phyloP scores from a whole-genome alignment of 768 basidiomycete genomes.

The Leccinum rimulosum region DNA sequence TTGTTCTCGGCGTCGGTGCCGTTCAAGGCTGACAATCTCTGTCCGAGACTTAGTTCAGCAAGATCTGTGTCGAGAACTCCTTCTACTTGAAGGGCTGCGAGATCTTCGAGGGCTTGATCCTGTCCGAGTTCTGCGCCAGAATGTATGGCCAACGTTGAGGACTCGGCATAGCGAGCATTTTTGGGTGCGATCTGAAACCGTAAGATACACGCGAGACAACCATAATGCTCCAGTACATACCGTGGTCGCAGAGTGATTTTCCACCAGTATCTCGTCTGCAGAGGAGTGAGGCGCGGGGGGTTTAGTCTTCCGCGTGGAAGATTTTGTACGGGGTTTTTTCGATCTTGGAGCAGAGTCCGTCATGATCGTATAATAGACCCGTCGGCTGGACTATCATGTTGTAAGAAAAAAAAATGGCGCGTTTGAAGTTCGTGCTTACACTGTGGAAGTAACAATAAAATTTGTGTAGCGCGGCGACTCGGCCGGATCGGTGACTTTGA shows the following conservation, averaged over 20 bases:
- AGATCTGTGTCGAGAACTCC: slow-evolving; percentile 79
- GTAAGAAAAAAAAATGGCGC: neutral
- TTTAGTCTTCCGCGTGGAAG: slow-evolving; percentile 29
- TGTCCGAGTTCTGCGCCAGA: slow-evolving; percentile 69
- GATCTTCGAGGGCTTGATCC: slow-evolving; percentile 50
- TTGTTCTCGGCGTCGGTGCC: slow-evolving; percentile 42
- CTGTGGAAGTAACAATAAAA: slow-evolving; percentile 5
- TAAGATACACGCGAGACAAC: neutral
- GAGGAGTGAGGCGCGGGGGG: slow-evolving; percentile 1
- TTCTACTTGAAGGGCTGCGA: slow-evolving; percentile 49
- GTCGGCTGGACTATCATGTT: neutral
- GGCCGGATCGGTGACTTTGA: slow-evolving; percentile 17
- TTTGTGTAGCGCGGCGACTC: neutral
- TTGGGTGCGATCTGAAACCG: slow-evolving; percentile 42
- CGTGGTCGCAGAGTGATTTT: slow-evolving; percentile 16
- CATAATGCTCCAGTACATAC: slow-evolving; percentile 13
- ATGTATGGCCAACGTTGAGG: slow-evolving; percentile 55
- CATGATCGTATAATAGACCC: slow-evolving; percentile 24
- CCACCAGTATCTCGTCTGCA: slow-evolving; percentile 25
- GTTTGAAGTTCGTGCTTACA: neutral
- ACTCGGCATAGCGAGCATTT: slow-evolving; percentile 65
- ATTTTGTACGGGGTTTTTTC: slow-evolving; percentile 54
- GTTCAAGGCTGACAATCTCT: slow-evolving; percentile 76
- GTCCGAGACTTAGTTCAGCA: slow-evolving; percentile 89
- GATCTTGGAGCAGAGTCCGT: slow-evolving; percentile 48